Conservation (phyloP, 2,329 filamentous ascomycete species). For the Eurotiales sp. region DNA sequence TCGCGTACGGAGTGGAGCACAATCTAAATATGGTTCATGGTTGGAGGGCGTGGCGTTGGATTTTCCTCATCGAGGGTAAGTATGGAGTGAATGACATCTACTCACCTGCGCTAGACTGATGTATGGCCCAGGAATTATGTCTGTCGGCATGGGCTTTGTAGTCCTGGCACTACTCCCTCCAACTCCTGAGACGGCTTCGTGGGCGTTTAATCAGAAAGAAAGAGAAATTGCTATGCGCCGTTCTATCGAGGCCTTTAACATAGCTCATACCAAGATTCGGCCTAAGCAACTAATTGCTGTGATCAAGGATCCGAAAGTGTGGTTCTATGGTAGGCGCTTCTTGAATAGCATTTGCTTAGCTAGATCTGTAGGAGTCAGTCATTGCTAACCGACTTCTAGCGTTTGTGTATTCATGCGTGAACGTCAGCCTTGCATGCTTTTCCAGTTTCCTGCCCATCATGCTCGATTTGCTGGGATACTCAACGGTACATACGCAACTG, state of each 20-base stretch:
- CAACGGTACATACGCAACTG: neutral
- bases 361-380: no score
- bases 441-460: slow-evolving; percentile 4
- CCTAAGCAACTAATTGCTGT: neutral
- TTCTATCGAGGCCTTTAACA: neutral
- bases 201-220: neutral
- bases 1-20: slow-evolving; percentile 17
- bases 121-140: neutral
- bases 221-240: neutral
- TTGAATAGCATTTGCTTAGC: no score
- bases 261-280: neutral
- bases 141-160: slow-evolving; percentile 1
- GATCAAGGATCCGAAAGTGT: slow-evolving; percentile 3
- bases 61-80: slow-evolving; percentile 20
- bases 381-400: neutral
- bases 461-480: no score
- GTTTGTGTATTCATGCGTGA: neutral
- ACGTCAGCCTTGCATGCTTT: neutral
- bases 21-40: slow-evolving; percentile 10
- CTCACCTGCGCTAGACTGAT: no score
- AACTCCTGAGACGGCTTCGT: neutral
- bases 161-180: neutral
- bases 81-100: no score
- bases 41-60: slow-evolving; percentile 17
- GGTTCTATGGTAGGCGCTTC: neutral